A percentile compares a stretch with the other conserved stretches of the same genome.
Evolutionary conservation across 2,329 filamentous ascomycete species (phyloP).

Genomic region (Lomentospora prolificans): DNA sequence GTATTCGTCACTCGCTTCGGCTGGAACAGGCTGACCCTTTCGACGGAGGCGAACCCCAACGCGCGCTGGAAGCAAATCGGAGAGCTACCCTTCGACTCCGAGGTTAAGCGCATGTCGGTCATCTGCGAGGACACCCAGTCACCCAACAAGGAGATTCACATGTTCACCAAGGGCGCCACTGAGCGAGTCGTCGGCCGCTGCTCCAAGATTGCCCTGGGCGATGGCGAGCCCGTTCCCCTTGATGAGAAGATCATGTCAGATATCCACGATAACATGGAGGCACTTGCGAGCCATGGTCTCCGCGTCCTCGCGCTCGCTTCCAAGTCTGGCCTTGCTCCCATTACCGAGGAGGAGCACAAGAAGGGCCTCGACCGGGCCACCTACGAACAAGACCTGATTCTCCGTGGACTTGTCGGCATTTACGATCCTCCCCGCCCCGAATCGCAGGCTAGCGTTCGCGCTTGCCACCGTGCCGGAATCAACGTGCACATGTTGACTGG

Average conservation of each 20-base stretch:
- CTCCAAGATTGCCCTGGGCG: conserved; percentile 28
- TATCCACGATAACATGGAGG: conserved; percentile 55
- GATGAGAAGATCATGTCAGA: conserved; percentile 41
- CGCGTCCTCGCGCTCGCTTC: conserved; percentile 58
- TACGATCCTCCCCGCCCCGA: conserved; percentile 64
- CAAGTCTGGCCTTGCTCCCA: conserved; percentile 23
- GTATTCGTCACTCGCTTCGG: conserved; percentile 60
- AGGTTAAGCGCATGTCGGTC: conserved; percentile 66
- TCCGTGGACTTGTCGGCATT: conserved; percentile 58
- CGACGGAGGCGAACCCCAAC: conserved; percentile 34
- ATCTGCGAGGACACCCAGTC: conserved; percentile 40
- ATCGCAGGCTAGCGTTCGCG: conserved; percentile 47
- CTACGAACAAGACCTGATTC: conserved; percentile 50
- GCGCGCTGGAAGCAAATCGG: conserved; percentile 43
- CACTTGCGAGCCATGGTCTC: conserved; percentile 51
- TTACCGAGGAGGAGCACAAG: conserved; percentile 26
- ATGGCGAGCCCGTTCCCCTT: conserved; percentile 26
- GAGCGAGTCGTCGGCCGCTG: conserved; percentile 57
- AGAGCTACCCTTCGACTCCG: conserved; percentile 63
- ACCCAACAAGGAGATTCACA: conserved; percentile 15
- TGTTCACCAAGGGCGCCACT: conserved; percentile 55
- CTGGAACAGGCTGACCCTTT: conserved; percentile 44
- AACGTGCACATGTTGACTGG: conserved; percentile 62
- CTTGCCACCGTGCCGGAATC: conserved; percentile 53
- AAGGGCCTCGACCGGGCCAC: conserved; percentile 36